Base-by-base conservation (phyloP, 23 red algal genomes). In the Gracilaria domingensis region DNA sequence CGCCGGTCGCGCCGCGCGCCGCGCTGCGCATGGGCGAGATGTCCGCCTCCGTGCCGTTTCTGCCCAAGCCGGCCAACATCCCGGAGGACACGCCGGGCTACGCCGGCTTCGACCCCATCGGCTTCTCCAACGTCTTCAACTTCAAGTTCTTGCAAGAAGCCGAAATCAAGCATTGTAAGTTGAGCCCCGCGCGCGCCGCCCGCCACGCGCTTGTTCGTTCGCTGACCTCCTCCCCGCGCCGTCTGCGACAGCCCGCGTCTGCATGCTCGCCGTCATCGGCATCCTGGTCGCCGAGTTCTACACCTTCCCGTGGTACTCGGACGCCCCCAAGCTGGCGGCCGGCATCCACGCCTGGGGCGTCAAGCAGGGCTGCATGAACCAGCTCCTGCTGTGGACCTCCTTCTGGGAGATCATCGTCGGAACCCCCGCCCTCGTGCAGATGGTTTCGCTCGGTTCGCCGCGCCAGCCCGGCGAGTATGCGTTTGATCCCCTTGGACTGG, bases 101-200 rank as follows among this genome's bases (percentile, higher is more conserved):
- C 61, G 87, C 87, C 36, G 86, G 90, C 54, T 98, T 98, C 80
- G 95, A 98, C 85, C 95, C 95, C 51, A 49, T 98, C 2, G 95
- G 95, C 76, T 90, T 98, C 73, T 87, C 85, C 67, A 93, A 98
- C 91, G 56, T 87, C 14, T 56, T 98, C 53, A 89, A 95, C 84
- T 62, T 98, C 29, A 98, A 94, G 79, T 98, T 94, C 47, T 26
- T 98, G 66, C 95, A 90, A 24, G 95, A 98, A 66, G 95, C 95
- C 30, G 95, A 98, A 72, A 93, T 98, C 86, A 98, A 98, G 88
- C 95, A 98, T 64, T 67, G 91, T 66, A 84, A 40, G 80, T 82
- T 39, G n/a, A n/a, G n/a, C n/a, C 20, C 40, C 40, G 23, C 56
- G 17, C 56, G 18, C 38, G 20, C 38, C 69, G 9, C 16, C 0